Percentiles rank a stretch among this genome's conserved stretches.
Evolutionary conservation across 1,139 yeast species (phyloP).

Genomic region (Zhuliangozyma blackwelliae): DNA sequence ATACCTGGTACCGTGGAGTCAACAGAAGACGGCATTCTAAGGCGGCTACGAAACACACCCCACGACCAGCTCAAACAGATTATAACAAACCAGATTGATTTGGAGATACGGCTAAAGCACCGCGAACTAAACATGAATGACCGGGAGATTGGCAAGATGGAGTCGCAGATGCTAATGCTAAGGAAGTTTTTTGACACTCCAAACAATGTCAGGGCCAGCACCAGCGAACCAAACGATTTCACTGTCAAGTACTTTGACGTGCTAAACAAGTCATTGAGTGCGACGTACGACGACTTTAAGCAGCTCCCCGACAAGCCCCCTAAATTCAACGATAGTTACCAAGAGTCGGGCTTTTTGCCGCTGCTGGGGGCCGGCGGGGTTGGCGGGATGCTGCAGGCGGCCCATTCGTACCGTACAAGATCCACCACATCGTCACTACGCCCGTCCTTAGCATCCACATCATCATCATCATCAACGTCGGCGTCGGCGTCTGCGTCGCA

Average conservation of each 20-base stretch:
- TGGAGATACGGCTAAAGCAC: slow-evolving; percentile 69
- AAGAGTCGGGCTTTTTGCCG: slow-evolving; percentile 1
- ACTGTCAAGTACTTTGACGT: slow-evolving; percentile 44
- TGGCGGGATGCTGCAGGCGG: background rate
- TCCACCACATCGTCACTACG: slow-evolving; percentile 49
- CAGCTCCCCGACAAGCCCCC: slow-evolving; percentile 7
- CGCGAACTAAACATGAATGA: slow-evolving; percentile 57
- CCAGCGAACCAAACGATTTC: slow-evolving; percentile 46
- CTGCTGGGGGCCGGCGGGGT: too few relatives aligned
- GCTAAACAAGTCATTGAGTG: slow-evolving; percentile 31
- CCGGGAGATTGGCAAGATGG: slow-evolving; percentile 62
- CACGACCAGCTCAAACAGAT: slow-evolving; percentile 36
- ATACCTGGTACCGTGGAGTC: slow-evolving; percentile 3
- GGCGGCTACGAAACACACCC: slow-evolving; percentile 31
- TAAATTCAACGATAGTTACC: slow-evolving; percentile 4
- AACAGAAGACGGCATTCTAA: slow-evolving; percentile 13
- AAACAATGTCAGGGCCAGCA: slow-evolving; percentile 25
- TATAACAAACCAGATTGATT: slow-evolving; percentile 52
- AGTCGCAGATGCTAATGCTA: slow-evolving; percentile 53
- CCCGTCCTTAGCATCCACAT: slow-evolving; percentile 22
- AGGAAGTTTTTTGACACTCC: slow-evolving; percentile 52
- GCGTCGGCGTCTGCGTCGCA: slow-evolving; percentile 1
- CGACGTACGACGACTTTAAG: slow-evolving; percentile 25
- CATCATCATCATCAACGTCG: slow-evolving; percentile 14
- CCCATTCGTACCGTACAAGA: slow-evolving; percentile 41